Conservation (phyloP, 1,139 yeast genomes). For the Schizosaccharomyces versatilis region DNA sequence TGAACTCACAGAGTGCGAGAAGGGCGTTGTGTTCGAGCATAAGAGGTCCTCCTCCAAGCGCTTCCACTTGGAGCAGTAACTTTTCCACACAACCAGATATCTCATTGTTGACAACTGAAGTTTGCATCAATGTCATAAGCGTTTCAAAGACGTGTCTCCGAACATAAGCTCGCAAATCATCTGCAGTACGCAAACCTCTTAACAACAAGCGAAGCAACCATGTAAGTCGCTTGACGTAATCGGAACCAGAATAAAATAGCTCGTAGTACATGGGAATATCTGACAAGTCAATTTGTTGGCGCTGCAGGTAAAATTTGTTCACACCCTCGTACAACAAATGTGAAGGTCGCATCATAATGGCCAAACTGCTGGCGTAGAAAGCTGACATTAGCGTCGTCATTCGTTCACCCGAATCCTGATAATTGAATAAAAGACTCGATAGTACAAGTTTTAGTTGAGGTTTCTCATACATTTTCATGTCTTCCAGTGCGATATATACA, state of each 20-base stretch:
- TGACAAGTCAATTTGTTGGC: slow-evolving; percentile 8
- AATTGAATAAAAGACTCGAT: neutral
- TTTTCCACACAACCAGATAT: neutral
- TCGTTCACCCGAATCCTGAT: slow-evolving; percentile 1
- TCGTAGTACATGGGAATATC: slow-evolving; percentile 10
- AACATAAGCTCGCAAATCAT: neutral
- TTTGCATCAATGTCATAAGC: neutral
- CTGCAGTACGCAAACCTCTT: slow-evolving; percentile 5
- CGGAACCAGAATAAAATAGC: slow-evolving; percentile 5
- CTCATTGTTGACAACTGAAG: neutral
- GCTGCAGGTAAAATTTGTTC: slow-evolving; percentile 9
- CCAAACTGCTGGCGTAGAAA: slow-evolving; percentile 6
- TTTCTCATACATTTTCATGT: slow-evolving; percentile 7
- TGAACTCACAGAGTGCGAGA: neutral
- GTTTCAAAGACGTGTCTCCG: slow-evolving; percentile 1
- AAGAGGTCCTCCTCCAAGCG: neutral
- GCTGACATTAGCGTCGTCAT: slow-evolving; percentile 1
- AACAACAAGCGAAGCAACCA: slow-evolving; percentile 9
- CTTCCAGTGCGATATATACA: slow-evolving; percentile 1
- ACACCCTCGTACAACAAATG: slow-evolving; percentile 9
- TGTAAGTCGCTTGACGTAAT: slow-evolving; percentile 6
- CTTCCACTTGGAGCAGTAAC: neutral
- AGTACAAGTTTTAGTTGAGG: slow-evolving; percentile 6
- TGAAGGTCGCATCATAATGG: slow-evolving; percentile 6
- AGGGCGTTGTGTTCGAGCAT: neutral